Conservation (phyloP, 352 stramenopile species). For the Phytopythium aichiense region DNA sequence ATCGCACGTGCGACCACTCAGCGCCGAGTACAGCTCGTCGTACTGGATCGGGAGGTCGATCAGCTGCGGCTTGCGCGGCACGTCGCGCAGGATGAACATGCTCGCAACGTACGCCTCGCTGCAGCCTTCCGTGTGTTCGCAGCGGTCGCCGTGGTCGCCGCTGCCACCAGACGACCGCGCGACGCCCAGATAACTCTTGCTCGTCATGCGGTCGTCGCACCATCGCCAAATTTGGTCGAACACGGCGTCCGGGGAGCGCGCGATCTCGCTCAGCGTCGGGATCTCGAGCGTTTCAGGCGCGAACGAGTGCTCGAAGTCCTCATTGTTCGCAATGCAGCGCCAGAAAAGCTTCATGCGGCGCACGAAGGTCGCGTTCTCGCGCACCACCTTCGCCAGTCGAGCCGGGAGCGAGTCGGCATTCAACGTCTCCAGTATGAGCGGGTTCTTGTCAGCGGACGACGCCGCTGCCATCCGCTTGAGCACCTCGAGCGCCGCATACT, state of each 20-base stretch:
- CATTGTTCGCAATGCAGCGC: slow-evolving; percentile 50
- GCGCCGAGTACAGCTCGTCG: slow-evolving; percentile 79
- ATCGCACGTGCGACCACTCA: slow-evolving; percentile 63
- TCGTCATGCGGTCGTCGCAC: slow-evolving; percentile 82
- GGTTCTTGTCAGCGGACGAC: slow-evolving; percentile 39
- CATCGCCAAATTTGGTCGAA: slow-evolving; percentile 82
- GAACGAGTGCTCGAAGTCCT: slow-evolving; percentile 9
- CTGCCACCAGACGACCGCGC: slow-evolving; percentile 11
- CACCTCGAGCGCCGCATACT: slow-evolving; percentile 43
- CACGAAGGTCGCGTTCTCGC: slow-evolving; percentile 57
- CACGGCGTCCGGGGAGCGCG: slow-evolving; percentile 40
- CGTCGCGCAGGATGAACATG: slow-evolving; percentile 86
- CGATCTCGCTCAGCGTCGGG: slow-evolving; percentile 52
- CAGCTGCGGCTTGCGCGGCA: slow-evolving; percentile 45
- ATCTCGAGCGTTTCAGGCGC: slow-evolving; percentile 24
- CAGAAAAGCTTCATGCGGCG: slow-evolving; percentile 86
- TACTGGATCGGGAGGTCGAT: slow-evolving; percentile 84
- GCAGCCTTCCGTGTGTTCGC: slow-evolving; percentile 81
- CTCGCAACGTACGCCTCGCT: slow-evolving; percentile 84
- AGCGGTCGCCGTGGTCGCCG: slow-evolving; percentile 71
- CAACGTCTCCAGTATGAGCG: slow-evolving; percentile 38
- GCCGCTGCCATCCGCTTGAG: slow-evolving; percentile 53
- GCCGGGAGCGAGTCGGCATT: slow-evolving; percentile 28
- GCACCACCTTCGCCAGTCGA: slow-evolving; percentile 41
- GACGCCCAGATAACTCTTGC: slow-evolving; percentile 59